These are phyloP conservation scores for Russula earlei DNA, from an alignment of 768 basidiomycete species.

Conservation along the genomic window DNA sequence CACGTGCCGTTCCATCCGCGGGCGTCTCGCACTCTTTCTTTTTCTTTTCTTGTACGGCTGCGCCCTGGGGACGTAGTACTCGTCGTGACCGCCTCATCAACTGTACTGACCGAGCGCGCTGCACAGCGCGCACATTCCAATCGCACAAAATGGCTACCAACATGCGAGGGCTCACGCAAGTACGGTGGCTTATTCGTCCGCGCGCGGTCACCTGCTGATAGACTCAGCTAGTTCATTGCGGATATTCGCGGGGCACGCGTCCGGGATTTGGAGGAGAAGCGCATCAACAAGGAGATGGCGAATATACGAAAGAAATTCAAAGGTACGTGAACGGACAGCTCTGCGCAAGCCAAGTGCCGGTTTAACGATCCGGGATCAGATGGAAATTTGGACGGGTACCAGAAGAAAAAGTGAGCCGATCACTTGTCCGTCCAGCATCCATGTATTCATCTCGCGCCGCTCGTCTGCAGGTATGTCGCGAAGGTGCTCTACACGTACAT, in stretches of 20 bases:
- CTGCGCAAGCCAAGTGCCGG: neutral
- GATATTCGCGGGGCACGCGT: constrained; percentile 96
- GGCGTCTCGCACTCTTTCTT: too few species aligned
- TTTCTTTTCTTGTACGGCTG: too few species aligned
- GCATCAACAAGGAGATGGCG: constrained; percentile 99
- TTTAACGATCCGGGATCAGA: constrained; percentile 34
- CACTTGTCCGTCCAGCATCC: constrained; percentile 3
- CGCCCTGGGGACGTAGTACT: too few species aligned
- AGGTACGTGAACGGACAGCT: constrained; percentile 37
- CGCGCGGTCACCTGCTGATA: neutral
- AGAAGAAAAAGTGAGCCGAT: constrained; percentile 77
- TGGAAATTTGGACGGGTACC: constrained; percentile 81
- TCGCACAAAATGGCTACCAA: constrained; percentile 61
- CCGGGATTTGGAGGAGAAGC: constrained; percentile 93
- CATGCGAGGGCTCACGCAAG: constrained; percentile 92
- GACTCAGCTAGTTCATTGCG: constrained; percentile 76
- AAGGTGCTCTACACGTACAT: constrained; percentile 99
- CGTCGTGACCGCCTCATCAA: neutral
- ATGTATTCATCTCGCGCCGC: neutral
- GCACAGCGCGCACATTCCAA: neutral
- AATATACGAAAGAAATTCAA: constrained; percentile 99
- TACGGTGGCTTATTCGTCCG: constrained; percentile 28
- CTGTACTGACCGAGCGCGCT: constrained; percentile 13
- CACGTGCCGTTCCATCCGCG: constrained; percentile 5
- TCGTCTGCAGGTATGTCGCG: constrained; percentile 68